Evolutionary conservation across 2,329 filamentous ascomycete species (phyloP), one percentile per base, ranked within the genome.

Genomic region (Alternaria brassicae): DNA sequence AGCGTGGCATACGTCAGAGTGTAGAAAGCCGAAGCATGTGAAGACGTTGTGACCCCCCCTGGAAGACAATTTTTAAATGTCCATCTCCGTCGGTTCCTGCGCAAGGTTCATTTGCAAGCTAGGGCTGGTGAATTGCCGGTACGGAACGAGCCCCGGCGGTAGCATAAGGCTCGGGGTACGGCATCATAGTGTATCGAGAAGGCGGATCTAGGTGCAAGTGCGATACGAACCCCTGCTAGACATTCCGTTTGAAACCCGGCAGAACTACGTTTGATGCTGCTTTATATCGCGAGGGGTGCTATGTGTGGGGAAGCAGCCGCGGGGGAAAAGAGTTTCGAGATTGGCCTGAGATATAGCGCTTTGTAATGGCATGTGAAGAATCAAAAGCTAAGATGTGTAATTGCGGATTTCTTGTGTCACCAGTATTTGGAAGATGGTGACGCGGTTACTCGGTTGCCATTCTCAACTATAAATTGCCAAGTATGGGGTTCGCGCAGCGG

Each of bases 321-420:
- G 30, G 45, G 45, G 39, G 17, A 50, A 50, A 50, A 27, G 44
- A n/a, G 47, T 36, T 50, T 50, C 47, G 32, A 50, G 47, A 39
- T 37, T 28, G 47, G 39, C n/a, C 7, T 37, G 15, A 13, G 36
- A 23, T 19, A 50, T 19, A 50, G 21, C 21, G 30, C n/a, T 15
- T 50, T 17, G 34, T n/a, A 15, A 25, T 50, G 19, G 32, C 32
- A 21, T 25, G 21, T 10, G 27, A 36, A 13, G 21, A 17, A 49
- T 5, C n/a, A n/a, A n/a, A n/a, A n/a, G 19, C 45, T 36, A 49
- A 49, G 28, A 25, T 49, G 28, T 6, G 13, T 23, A 17, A 25
- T 49, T 36, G 19, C 25, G 45, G 32, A 6, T 7, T 49, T 12
- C 36, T 49, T 34, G n/a, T 23, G 30, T 19, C 42, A 21, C n/a